A percentile compares a stretch with the other conserved stretches of the same genome.
These are phyloP conservation scores for Prosopis cineraria DNA, from an alignment of 306 rosid genomes.

Conservation along the genomic window DNA sequence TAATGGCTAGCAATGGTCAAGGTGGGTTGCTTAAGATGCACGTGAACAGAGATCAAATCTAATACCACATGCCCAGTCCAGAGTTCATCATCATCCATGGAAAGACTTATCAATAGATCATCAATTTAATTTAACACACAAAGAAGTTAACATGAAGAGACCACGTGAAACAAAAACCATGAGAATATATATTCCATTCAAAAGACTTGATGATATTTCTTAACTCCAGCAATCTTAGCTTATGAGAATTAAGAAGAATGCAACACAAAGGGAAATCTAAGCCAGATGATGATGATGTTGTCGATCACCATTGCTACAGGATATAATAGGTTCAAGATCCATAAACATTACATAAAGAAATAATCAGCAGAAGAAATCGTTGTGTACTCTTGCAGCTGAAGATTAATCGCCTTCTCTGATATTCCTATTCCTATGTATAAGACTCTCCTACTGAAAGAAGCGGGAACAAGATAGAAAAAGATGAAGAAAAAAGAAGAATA, in stretches of 20 bases:
- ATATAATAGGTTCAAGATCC: background rate
- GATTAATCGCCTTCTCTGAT: background rate
- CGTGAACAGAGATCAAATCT: conserved; percentile 9
- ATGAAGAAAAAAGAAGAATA: conserved; percentile 26
- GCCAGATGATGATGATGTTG: background rate
- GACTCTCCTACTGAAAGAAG: background rate
- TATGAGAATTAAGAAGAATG: no score
- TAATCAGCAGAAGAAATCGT: conserved; percentile 15
- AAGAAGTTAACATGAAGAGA: background rate
- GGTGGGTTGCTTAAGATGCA: conserved; percentile 22
- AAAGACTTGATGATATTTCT: background rate
- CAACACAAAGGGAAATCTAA: background rate
- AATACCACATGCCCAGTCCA: background rate
- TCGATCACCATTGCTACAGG: background rate
- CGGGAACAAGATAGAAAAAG: background rate
- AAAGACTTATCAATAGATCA: background rate
- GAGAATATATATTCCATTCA: background rate
- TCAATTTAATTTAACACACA: no score
- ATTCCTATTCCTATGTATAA: background rate
- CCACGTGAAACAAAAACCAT: background rate
- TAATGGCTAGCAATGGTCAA: conserved; percentile 7
- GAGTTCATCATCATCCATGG: background rate
- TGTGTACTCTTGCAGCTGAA: background rate
- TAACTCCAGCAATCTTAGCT: background rate
- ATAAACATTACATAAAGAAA: background rate